Base-by-base conservation (phyloP, 108 stramenopile genomes). In the Skeletonema menzelii region DNA sequence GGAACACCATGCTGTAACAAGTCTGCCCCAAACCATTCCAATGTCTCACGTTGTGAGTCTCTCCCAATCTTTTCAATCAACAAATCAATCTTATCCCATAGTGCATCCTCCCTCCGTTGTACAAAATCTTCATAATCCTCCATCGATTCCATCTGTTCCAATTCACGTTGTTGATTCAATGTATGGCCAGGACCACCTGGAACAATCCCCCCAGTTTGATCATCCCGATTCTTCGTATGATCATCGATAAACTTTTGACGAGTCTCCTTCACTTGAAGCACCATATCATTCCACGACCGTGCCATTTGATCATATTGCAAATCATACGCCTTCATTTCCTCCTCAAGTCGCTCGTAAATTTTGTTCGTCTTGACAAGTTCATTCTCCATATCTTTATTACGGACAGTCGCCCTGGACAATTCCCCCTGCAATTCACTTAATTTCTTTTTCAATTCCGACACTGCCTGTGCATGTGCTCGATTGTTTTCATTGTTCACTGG, bases 1-100 rank as follows among this genome's bases (percentile, higher is more conserved):
- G 49, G 49, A 7, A 53, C 49, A 10, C 8, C 2, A 20, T 53
- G 20, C 8, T n/a, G 6, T 7, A 53, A 53, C 7, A 53, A 22
- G 62, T 86, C 73, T 5, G 88, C 86, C 5, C 91, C 91, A 49
- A 88, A 92, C 90, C 82, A 74, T 80, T 91, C 90, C 56, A 83
- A 31, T 15, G 82, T 79, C 44, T 72, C 79, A 27, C 88, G 72
- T 32, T 72, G 46, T 53, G 86, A 82, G 60, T 86, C 83, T 46
- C 64, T 37, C 28, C 67, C 62, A 6, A 84, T 77, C 10, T 64
- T 49, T 7, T 56, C 55, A 67, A 77, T 67, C 60, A 91, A 69
- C 46, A 62, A 57, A 11, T 75, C 82, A 11, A 87, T 70, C 63
- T 85, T 87, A 8, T 75, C 56, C 62, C 72, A 80, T 58, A 83